Conservation (phyloP, 345 rosid species). For the Dovyalis caffra region DNA sequence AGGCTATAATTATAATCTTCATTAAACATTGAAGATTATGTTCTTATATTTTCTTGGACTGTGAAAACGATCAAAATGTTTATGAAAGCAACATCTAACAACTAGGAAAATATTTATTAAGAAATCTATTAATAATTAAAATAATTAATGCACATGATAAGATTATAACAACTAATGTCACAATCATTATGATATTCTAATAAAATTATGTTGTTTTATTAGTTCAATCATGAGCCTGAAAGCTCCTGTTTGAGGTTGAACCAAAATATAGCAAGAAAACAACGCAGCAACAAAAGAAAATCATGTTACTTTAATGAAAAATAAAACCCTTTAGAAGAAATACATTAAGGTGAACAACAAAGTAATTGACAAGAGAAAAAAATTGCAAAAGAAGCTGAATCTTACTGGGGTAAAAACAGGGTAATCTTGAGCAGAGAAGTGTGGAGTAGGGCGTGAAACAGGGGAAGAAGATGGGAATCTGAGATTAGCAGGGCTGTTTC, state of each 20-base stretch:
- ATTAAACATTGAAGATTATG: background rate
- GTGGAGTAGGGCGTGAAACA: slow-evolving; percentile 51
- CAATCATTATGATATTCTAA: background rate
- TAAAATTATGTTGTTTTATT: background rate
- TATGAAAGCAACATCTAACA: background rate
- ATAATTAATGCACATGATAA: background rate
- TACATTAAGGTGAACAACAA: background rate
- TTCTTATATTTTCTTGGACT: background rate
- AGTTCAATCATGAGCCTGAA: slow-evolving; percentile 1
- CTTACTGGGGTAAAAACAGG: slow-evolving; percentile 97
- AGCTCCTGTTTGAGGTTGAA: slow-evolving; percentile 10
- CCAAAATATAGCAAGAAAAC: slow-evolving; percentile 9
- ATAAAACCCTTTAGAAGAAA: background rate
- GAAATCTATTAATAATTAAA: background rate
- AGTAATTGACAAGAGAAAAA: background rate
- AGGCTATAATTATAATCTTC: background rate
- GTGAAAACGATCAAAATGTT: background rate
- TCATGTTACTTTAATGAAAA: background rate
- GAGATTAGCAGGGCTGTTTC: slow-evolving; percentile 58
- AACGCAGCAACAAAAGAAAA: slow-evolving; percentile 7
- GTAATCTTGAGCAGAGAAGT: slow-evolving; percentile 82
- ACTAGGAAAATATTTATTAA: background rate
- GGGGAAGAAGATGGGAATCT: slow-evolving; percentile 62
- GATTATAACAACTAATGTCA: background rate
- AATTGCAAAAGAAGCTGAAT: background rate